Conservation (phyloP, 768 basidiomycete species). For the Sarcomyxa edulis region DNA sequence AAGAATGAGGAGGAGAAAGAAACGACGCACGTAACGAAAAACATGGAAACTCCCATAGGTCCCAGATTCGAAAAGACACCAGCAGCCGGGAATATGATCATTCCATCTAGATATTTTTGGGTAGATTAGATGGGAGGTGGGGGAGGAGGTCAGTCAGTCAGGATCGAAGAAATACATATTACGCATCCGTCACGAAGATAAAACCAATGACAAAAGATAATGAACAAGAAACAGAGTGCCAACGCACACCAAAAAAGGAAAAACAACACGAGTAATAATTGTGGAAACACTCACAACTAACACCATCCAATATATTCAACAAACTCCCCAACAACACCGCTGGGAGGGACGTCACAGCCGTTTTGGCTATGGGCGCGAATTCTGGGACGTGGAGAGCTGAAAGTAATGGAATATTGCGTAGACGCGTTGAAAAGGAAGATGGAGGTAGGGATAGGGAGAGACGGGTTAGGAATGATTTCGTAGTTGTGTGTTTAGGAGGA, state of each 20-base stretch:
- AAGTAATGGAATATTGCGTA: too few species aligned
- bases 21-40: constrained; percentile 69
- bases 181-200: background rate
- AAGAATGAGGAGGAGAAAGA: constrained; percentile 1
- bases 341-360: constrained; percentile 53
- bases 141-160: too few species aligned
- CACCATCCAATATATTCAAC: constrained; percentile 89
- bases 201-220: background rate
- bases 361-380: too few species aligned
- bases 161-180: background rate
- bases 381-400: too few species aligned
- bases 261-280: background rate
- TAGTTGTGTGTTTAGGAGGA: too few species aligned
- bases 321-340: constrained; percentile 81
- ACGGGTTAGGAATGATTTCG: too few species aligned
- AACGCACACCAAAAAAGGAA: constrained; percentile 1
- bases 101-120: constrained; percentile 63
- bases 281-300: constrained; percentile 62
- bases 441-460: too few species aligned
- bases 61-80: constrained; percentile 79
- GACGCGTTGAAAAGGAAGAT: too few species aligned
- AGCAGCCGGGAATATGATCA: constrained; percentile 91
- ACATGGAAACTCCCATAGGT: constrained; percentile 91
- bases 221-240: background rate
- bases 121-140: background rate